Evolutionary conservation across 2,329 filamentous ascomycete species (phyloP).

Genomic region (Penicillium brevicompactum): DNA sequence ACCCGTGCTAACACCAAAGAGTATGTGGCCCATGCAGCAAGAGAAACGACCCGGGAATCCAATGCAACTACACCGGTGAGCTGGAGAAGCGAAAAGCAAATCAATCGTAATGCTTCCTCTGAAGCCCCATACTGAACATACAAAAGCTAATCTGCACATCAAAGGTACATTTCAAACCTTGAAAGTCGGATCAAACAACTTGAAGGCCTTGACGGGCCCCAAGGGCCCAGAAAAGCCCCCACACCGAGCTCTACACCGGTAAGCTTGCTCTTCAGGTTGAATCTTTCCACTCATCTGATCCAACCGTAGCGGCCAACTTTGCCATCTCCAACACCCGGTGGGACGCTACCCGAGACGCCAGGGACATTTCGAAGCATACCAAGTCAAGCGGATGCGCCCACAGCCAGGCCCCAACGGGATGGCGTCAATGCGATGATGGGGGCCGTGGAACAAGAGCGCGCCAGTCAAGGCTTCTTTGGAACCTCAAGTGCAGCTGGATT

Average conservation of each 20-base stretch:
- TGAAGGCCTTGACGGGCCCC: slow-evolving; percentile 16
- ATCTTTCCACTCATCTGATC: neutral
- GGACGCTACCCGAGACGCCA: neutral
- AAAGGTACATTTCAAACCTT: slow-evolving; percentile 31
- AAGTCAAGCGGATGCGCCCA: neutral
- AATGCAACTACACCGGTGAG: slow-evolving; percentile 33
- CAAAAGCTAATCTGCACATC: neutral
- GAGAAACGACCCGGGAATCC: slow-evolving; percentile 15
- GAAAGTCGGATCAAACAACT: slow-evolving; percentile 31
- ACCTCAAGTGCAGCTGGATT: slow-evolving; percentile 53
- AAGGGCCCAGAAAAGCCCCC: neutral
- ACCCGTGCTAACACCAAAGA: slow-evolving; percentile 18
- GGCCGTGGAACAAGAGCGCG: slow-evolving; percentile 45
- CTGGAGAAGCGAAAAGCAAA: slow-evolving; percentile 30
- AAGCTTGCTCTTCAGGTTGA: neutral
- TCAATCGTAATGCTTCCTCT: slow-evolving; percentile 18
- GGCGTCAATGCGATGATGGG: slow-evolving; percentile 52
- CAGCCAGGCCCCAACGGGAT: slow-evolving; percentile 14
- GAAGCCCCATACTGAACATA: neutral
- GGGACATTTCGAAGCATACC: neutral
- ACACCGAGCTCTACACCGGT: slow-evolving; percentile 15
- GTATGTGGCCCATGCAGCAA: slow-evolving; percentile 35
- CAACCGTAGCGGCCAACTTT: neutral
- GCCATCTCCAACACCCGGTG: slow-evolving; percentile 4
- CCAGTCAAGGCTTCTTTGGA: slow-evolving; percentile 49